phyloP scores from a whole-genome alignment of 768 basidiomycete genomes.

The Russula sp. region DNA sequence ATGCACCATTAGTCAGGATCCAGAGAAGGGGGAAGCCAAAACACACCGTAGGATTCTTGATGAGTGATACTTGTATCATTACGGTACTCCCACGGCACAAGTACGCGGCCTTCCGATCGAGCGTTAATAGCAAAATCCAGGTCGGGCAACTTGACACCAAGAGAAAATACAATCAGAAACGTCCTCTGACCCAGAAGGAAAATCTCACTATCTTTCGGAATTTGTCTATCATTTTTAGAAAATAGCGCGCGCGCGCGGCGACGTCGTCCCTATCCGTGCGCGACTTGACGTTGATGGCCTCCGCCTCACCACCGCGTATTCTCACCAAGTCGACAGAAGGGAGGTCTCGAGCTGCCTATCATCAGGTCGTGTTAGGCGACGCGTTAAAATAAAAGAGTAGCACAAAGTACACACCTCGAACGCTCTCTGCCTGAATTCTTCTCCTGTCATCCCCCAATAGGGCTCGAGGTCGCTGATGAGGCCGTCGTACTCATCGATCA shows the following conservation, averaged over 20 bases:
- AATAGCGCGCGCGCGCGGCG: constrained; percentile 74
- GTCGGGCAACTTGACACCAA: constrained; percentile 66
- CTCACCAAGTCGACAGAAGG: constrained; percentile 87
- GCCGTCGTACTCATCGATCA: constrained; percentile 88
- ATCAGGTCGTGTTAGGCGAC: constrained; percentile 1
- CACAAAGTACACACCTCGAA: constrained; percentile 46
- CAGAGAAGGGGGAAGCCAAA: constrained; percentile 17
- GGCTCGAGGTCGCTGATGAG: constrained; percentile 79
- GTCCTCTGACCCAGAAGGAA: not conserved
- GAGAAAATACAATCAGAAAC: constrained; percentile 9
- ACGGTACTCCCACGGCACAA: constrained; percentile 91
- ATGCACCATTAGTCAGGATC: not conserved
- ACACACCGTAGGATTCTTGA: constrained; percentile 39
- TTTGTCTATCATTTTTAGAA: constrained; percentile 68
- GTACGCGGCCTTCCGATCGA: constrained; percentile 88
- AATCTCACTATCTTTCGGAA: constrained; percentile 59
- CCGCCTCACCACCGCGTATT: constrained; percentile 60
- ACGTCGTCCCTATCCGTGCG: constrained; percentile 65
- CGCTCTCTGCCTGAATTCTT: constrained; percentile 65
- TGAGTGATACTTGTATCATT: constrained; percentile 65
- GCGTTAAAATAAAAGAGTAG: constrained; percentile 9
- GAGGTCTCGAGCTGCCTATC: constrained; percentile 60
- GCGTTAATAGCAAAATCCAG: constrained; percentile 95
- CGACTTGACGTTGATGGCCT: constrained; percentile 53
- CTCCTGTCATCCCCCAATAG: constrained; percentile 73